Base-by-base conservation (phyloP, 441 rosid genomes). In the Jatropha multifida region DNA sequence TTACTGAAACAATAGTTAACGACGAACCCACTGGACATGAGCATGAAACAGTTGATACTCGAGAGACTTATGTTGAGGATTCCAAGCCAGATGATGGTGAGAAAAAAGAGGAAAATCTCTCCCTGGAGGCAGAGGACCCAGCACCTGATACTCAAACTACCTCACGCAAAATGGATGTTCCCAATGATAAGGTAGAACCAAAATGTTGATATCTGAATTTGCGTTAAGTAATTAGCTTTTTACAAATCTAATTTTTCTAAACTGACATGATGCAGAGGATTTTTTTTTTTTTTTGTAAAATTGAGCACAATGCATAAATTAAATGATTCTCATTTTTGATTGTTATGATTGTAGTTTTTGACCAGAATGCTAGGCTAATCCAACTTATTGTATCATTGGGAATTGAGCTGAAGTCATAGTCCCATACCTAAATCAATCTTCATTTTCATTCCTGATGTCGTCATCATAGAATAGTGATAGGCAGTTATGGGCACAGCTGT, bases 141-240 rank as follows among this genome's bases (percentile, higher is more conserved):
- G 44, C n/a, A 37, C 61, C 74, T 26, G 89, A 77, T 5, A 74
- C 78, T 27, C 81, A 85, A 66, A 75, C 86, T 55, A 83, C 83
- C 5, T 73, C 91, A 42, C 90, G 88, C 18, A 85, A 78, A 81
- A 87, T 93, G 52, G 93, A 88, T 68, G 94, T 94, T 81, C 99
- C 99, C 0, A 94, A 92, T 79, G 88, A 94, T 65, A 94, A 91
- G 94, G 98, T 91, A 32, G 27, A 48, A n/a, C 51, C 38, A 66
- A 11, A 44, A n/a, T 9, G 13, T 27, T 42, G 42, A 51, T 38
- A 11, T 14, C 10, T 48, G 52, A 52, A 5, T 54, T 69, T 69
- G 32, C 17, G 18, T 52, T 2, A 52, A 23, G 0, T 13, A 26
- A 44, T 44, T 44, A 44, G 48, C 48, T 44, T 44, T 42, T 44